Base-by-base conservation (phyloP, 2,329 filamentous ascomycete species). In the Xylaria sp. region DNA sequence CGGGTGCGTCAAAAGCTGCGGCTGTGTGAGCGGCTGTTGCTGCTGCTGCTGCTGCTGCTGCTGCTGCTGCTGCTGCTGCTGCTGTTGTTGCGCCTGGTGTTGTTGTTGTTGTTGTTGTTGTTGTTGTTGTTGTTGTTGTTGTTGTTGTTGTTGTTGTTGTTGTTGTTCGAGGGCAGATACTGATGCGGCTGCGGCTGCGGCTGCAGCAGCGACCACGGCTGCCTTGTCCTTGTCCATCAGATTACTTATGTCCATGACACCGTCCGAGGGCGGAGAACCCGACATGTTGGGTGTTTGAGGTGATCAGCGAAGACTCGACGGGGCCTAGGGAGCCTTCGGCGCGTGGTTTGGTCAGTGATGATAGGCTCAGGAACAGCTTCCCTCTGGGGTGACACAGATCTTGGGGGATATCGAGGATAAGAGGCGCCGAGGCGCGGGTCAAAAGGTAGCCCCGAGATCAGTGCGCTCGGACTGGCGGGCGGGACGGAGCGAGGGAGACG, bases 191-290 rank as follows among this genome's bases (percentile, higher is more conserved):
- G 72, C 73, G 17, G 73, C 75, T 1, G 74, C 75, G 1, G 74
- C 72, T 3, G 72, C 74, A 1, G 73, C 75, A 4, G 73, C 75
- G 0, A 74, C 73, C 1, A 72, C 76, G 0, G 75, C 74, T 5
- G 73, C 76, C 40, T 74, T 75, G 36, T 77, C 73, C 65, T 77
- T 74, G 44, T 78, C 77, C 65, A 79, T 63, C 65, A 79, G 73
- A 64, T 76, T 79, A 15, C 74, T 78, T 63, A 79, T 77, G 53
- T 78, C 77, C 77, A 79, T 79, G 68, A 79, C 73, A 49, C 76
- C 76, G 0, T 75, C 75, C 11, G 76, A 74, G 6, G 77, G 78
- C 63, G 76, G 76, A 58, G 76, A 75, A 57, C 73, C 77, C 26
- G 77, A 78, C 77, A 79, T 79, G n/a, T 51, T 70, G 61, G 64